Percentiles rank a stretch among this genome's conserved stretches.
Evolutionary conservation across 495 filamentous ascomycete genomes (phyloP).

Genomic region (Aspergillus funiculosus): DNA sequence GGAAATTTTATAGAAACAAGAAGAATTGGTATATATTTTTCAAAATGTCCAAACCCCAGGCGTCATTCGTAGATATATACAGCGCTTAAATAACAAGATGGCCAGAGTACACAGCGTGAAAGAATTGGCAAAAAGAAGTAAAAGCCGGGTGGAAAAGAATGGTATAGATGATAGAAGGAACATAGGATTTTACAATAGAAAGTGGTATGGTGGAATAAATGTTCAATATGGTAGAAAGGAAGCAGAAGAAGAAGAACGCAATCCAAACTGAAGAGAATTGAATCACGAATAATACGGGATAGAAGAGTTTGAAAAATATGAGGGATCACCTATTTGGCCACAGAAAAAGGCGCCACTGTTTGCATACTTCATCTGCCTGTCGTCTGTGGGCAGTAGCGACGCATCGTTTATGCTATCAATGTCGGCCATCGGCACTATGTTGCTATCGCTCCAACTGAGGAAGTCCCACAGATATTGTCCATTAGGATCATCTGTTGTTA

Average conservation of each 20-base stretch:
- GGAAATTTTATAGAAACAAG: not conserved
- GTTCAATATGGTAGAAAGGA: not conserved
- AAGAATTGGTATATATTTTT: not conserved
- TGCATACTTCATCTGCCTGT: conserved; percentile 28
- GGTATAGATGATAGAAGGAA: not conserved
- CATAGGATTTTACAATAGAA: not conserved
- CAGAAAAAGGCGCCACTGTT: conserved; percentile 26
- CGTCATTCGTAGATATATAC: conserved; percentile 5
- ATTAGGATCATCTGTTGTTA: conserved; percentile 30
- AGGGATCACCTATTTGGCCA: conserved; percentile 18
- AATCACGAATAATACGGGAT: conserved; percentile 21
- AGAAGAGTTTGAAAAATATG: conserved; percentile 28
- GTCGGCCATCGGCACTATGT: conserved; percentile 34
- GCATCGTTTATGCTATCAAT: conserved; percentile 25
- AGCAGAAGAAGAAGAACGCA: not conserved
- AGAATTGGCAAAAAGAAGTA: not conserved
- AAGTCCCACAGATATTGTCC: conserved; percentile 42
- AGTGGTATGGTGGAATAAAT: too few species aligned
- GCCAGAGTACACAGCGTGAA: not conserved
- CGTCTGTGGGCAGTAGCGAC: conserved; percentile 26
- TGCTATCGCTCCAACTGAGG: conserved; percentile 40
- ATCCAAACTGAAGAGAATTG: not conserved
- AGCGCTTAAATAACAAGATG: conserved; percentile 2
- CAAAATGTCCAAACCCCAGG: not conserved
- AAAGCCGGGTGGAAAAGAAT: not conserved